A percentile compares a stretch with the other conserved stretches of the same genome.
Conservation (phyloP, 225 moss, liverwort and hornwort genomes). For the Pleurozium schreberi region DNA sequence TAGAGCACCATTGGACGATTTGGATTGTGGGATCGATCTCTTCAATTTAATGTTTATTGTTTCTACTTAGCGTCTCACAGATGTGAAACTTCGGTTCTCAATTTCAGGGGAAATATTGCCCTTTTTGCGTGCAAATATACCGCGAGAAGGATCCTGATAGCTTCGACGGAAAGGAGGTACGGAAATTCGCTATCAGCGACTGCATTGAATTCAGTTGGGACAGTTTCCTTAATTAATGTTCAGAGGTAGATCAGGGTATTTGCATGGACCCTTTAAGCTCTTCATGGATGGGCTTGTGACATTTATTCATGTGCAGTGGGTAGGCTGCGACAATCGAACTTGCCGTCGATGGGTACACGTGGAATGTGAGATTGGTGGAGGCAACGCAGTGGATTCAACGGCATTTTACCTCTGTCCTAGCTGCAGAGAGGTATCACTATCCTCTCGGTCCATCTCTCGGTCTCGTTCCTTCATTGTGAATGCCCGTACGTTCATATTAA, state of each 20-base stretch:
- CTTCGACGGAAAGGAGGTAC: constrained; percentile 96
- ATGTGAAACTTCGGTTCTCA: not conserved
- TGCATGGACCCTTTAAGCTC: not conserved
- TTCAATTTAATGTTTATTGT: not conserved
- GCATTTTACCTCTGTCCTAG: constrained; percentile 94
- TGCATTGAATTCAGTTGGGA: not conserved
- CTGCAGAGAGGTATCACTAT: constrained; percentile 65
- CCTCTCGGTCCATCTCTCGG: not conserved
- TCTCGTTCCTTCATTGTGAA: not conserved
- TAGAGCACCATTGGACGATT: not conserved
- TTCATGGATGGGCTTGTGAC: not conserved
- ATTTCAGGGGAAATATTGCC: constrained; percentile 85
- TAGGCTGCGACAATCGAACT: constrained; percentile 95
- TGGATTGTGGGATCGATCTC: not conserved
- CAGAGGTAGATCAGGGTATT: not conserved
- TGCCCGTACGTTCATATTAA: not conserved
- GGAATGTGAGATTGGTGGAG: constrained; percentile 77
- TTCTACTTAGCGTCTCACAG: not conserved
- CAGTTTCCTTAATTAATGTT: not conserved
- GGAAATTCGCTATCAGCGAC: not conserved
- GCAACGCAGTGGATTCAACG: constrained; percentile 85
- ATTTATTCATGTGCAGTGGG: constrained; percentile 46
- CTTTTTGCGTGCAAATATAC: constrained; percentile 97
- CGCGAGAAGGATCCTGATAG: constrained; percentile 99
- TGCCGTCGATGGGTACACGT: constrained; percentile 99